A percentile compares a stretch with the other conserved stretches of the same genome.
Evolutionary conservation across 805 yeast species (phyloP).

Genomic region (Metschnikowia shivogae): DNA sequence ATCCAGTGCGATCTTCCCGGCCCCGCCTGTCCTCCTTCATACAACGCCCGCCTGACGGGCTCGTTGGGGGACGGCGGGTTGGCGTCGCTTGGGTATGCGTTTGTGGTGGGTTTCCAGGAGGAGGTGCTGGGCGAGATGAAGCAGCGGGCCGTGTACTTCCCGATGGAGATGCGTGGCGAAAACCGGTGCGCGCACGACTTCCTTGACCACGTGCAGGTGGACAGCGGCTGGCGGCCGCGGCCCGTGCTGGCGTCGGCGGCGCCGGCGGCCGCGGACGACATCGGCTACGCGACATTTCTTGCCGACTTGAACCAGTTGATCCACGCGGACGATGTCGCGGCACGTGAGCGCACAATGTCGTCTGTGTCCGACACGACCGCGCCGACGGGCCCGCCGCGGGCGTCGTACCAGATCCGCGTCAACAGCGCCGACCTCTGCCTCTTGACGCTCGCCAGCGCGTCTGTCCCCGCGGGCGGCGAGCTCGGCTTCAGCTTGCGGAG

Average conservation of each 20-base stretch:
- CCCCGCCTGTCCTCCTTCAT: conserved; percentile 35
- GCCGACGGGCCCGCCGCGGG: conserved; percentile 9
- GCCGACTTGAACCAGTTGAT: conserved; percentile 31
- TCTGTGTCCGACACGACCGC: conserved; percentile 11
- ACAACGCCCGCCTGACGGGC: conserved; percentile 40
- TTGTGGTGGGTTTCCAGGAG: conserved; percentile 32
- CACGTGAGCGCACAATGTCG: conserved; percentile 12
- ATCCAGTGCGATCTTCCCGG: conserved; percentile 23
- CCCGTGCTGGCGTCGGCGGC: background rate
- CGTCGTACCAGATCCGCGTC: conserved; percentile 31
- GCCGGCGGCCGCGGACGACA: background rate
- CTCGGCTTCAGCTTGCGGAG: conserved; percentile 30
- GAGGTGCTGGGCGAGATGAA: conserved; percentile 12
- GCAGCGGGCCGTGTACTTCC: conserved; percentile 32
- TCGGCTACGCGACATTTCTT: conserved; percentile 15
- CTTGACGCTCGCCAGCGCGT: conserved; percentile 30
- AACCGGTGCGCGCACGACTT: conserved; percentile 29
- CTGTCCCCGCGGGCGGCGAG: conserved; percentile 38
- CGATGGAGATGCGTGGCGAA: conserved; percentile 25
- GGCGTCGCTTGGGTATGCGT: conserved; percentile 33
- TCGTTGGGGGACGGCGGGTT: conserved; percentile 37
- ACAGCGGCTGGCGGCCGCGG: conserved; percentile 27
- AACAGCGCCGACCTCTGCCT: conserved; percentile 31
- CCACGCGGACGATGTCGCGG: conserved; percentile 30
- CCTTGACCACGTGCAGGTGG: conserved; percentile 23